Evolutionary conservation across 2,329 filamentous ascomycete genomes (phyloP), one percentile per base, ranked within the genome.

Genomic region (Penicillium sclerotigenum): DNA sequence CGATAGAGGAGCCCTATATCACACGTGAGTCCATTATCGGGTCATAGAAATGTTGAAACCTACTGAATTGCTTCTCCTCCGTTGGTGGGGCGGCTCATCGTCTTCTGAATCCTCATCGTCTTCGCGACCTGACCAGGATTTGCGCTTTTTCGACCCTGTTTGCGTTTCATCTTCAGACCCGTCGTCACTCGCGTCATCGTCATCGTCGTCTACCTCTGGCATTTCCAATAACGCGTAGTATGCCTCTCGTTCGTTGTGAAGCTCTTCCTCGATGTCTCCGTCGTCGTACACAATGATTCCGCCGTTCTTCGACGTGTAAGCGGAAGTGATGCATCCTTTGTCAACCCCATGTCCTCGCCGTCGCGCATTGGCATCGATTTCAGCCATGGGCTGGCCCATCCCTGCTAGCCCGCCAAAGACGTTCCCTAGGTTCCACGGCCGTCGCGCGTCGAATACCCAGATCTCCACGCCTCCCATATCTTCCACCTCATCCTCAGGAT

Each of bases 241-340:
- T 37, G 94, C 92, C 57, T 90, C 86, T 64, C 85, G 83, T 74
- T 97, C 91, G 1, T 78, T 77, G 13, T 74, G 75, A 33, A 99
- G 77, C 33, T 92, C 89, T 63, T 93, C 89, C 63, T 93, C 89
- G 48, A 99, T 92, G 71, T 99, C 94, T 1, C 93, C 94, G 69
- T 97, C 94, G 68, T 97, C 94, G 71, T 94, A 96, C 2, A 97
- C 91, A 58, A 99, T 84, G 40, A 99, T 89, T 0, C 94, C 94
- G 18, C 93, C 93, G 68, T 83, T 88, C 29, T 90, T 89, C 5
- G 89, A 85, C 61, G 84, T 87, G 71, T 95, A 97, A 0, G 81
- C 77, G 14, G 84, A 82, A 26, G 83, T 81, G 48, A 97, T 83
- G 54, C 85, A 85, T 1, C 92, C 93, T 42, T 85, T 85, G 20